Evolutionary conservation across 1,284 basidiomycete species (phyloP), one percentile per base, ranked within the genome.

Genomic region (Sphagnurus paluster): DNA sequence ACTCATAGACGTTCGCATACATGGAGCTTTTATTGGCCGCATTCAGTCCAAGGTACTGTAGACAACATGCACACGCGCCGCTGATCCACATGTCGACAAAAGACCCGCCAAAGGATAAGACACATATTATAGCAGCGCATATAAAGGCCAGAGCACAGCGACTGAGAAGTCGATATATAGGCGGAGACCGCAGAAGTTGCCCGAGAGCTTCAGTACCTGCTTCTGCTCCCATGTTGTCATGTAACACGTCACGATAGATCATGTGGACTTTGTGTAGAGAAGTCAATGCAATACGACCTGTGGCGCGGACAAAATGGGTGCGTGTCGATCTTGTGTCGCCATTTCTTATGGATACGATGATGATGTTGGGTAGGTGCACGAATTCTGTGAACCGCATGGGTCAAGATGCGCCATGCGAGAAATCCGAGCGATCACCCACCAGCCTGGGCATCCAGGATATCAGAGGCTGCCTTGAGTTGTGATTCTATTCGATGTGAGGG

Each of bases 1-100:
- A 91, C 90, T 93, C 91, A 57, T 92, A 93, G 46, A 94, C 87
- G 57, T 91, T 93, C 5, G 88, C 88, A 64, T 92, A 93, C 67
- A 90, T 83, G 1, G 87, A 75, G 56, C 85, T 90, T 64, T 87
- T 90, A 48, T 82, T 77, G 5, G 90, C 89, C 4, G 85, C 80
- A 56, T 80, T 83, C 39, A 92, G 68, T 23, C 90, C 88, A 35
- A 93, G 72, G 61, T 85, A 90, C 55, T 88, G 84, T 39, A 93
- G 67, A 37, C 82, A 60, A 42, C 77, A 78, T 4, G 88, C 88
- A 52, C 84, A 84, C 2, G 73, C 62, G 2, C 88, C 91, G 50
- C 87, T 82, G 42, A 93, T 77, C 71, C 86, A 81, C 75, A 90
- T 89, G 56, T 94, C 92, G 39, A 89, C 61, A 44, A 91, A 70